phyloP scores from a whole-genome alignment of 2,329 filamentous ascomycete genomes.

The Huntiella savannae region DNA sequence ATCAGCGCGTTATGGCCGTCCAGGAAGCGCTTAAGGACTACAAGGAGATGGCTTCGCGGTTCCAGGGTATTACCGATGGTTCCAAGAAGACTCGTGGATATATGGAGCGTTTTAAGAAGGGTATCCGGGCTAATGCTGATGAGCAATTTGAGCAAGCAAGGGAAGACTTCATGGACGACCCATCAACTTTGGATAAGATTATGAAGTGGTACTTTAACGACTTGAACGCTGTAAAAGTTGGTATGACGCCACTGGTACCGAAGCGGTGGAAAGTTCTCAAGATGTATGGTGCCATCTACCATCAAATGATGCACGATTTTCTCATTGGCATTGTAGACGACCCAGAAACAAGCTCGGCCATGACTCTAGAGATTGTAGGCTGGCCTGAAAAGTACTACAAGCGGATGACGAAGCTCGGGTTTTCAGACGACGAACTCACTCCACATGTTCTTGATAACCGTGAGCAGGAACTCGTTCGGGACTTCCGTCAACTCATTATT shows the following conservation, averaged over 20 bases:
- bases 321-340: constrained; percentile 69
- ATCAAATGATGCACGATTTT: constrained; percentile 89
- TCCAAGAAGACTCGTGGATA: constrained; percentile 86
- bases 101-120: constrained; percentile 82
- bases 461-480: constrained; percentile 74
- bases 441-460: constrained; percentile 83
- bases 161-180: constrained; percentile 65
- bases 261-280: constrained; percentile 93
- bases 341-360: constrained; percentile 62
- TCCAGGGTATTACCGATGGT: constrained; percentile 88
- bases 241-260: constrained; percentile 81
- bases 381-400: constrained; percentile 93
- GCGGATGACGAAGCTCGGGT: constrained; percentile 83
- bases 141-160: constrained; percentile 54
- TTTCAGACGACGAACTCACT: constrained; percentile 53
- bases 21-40: constrained; percentile 93
- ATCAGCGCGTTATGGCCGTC: constrained; percentile 73
- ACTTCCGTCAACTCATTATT: constrained; percentile 90
- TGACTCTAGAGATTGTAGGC: constrained; percentile 79
- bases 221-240: constrained; percentile 79
- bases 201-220: constrained; percentile 98
- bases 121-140: constrained; percentile 54
- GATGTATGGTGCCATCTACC: constrained; percentile 80
- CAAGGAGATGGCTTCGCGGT: constrained; percentile 78
- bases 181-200: constrained; percentile 64